Conservation (phyloP, 768 basidiomycete species). For the Boletellus sp. region DNA sequence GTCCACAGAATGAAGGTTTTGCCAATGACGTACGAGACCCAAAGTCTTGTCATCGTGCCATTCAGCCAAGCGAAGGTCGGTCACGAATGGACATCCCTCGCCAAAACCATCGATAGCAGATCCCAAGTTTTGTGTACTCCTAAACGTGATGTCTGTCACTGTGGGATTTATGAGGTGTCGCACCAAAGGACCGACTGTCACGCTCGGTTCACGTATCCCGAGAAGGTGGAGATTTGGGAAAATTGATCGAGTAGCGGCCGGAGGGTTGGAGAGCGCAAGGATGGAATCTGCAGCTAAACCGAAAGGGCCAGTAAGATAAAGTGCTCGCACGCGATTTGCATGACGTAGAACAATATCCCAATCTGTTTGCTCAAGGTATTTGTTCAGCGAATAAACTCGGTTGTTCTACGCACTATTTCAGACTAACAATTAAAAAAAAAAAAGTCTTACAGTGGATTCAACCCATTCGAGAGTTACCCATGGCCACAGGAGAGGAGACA, state of each 20-base stretch:
- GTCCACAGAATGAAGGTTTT: not conserved
- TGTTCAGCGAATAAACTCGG: no score
- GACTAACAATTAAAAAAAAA: no score
- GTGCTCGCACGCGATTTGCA: not conserved
- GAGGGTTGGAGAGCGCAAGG: not conserved
- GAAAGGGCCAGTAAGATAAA: not conserved
- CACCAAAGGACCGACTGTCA: not conserved
- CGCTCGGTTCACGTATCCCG: no score
- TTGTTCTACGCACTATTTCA: not conserved
- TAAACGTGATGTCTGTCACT: not conserved
- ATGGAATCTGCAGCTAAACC: not conserved
- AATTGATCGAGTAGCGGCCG: not conserved
- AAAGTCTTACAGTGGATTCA: no score
- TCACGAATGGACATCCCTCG: slow-evolving; percentile 1
- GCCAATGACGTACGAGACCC: slow-evolving; percentile 7
- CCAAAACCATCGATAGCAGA: not conserved
- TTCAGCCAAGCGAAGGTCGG: not conserved
- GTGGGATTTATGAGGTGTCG: not conserved
- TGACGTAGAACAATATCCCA: not conserved
- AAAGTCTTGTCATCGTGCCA: not conserved
- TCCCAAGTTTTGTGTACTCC: not conserved
- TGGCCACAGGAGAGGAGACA: no score
- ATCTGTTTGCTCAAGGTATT: not conserved
- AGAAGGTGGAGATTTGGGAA: not conserved
- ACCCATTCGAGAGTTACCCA: no score